A percentile compares a stretch with the other conserved stretches of the same genome.
Conservation (phyloP, 202 grass and related monocot species). For the Carex arenaria region DNA sequence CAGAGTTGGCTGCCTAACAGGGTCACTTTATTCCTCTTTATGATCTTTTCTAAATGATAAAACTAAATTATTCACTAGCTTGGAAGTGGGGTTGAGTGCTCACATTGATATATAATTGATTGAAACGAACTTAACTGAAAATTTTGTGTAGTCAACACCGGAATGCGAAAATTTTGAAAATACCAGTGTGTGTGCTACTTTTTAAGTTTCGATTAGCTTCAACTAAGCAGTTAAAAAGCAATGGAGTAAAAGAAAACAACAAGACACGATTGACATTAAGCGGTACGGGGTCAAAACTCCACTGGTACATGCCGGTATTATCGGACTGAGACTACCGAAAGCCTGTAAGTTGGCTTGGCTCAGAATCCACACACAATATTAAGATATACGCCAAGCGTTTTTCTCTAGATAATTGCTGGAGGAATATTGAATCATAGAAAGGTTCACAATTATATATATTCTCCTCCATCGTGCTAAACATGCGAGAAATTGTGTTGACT, state of each 20-base stretch:
- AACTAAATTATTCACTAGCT: neutral
- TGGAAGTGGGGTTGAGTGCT: conserved; percentile 2
- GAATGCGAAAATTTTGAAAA: neutral
- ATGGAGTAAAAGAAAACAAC: neutral
- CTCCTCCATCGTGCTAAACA: neutral
- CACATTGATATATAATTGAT: neutral
- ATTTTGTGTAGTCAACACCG: neutral
- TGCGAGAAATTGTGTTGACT: neutral
- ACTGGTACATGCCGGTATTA: neutral
- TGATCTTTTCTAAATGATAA: neutral
- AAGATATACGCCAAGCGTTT: neutral
- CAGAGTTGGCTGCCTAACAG: neutral
- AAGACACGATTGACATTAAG: neutral
- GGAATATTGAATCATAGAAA: conserved; percentile 30
- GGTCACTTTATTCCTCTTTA: conserved; percentile 20
- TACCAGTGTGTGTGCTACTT: neutral
- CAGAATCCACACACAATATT: neutral
- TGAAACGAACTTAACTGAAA: neutral
- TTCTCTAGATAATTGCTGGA: neutral
- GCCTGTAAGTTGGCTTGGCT: neutral
- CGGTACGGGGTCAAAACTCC: neutral
- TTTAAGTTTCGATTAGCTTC: neutral
- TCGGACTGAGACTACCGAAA: neutral
- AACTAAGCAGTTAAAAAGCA: neutral
- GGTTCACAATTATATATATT: conserved; percentile 7